Base-by-base conservation (phyloP, 163 green algal species). In the Scenedesmus sp. region DNA sequence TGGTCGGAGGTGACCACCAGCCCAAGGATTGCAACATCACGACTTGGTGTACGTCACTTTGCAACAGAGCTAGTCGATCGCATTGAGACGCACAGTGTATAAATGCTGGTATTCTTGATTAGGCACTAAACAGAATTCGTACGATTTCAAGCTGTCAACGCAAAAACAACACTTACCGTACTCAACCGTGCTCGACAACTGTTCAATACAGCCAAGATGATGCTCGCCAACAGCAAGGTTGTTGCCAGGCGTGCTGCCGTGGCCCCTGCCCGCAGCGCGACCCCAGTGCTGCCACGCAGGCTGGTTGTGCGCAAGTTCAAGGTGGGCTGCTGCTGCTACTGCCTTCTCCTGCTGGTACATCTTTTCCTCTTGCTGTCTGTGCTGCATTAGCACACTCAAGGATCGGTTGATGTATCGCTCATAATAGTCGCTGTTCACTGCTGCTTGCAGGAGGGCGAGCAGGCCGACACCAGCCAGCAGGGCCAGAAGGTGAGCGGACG, bases 391-490 rank as follows among this genome's bases (percentile, higher is more conserved):
- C 24, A 37, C 26, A 24, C 53, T 72, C 12, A 5, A 35, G 73
- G 22, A 12, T 68, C 9, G 30, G 22, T 37, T 22, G 22, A 26
- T 26, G 22, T 73, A 35, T 30, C n/a, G 30, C 26, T n/a, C 33
- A 42, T 13, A 3, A n/a, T 33, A 3, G 24, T 26, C 26, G 73
- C 12, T n/a, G 1, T 33, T 20, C 35, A 30, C 6, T 49, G 20
- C 33, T 24, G 33, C 44, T 37, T 65, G 35, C 86, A 90, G 86
- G 87, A 91, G 87, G 87, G 87, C 70, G 87, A 91, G 87, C 87
- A 91, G 78, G 87, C 78, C 49, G 87, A 91, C 79, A 91, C 87
- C n/a, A 44, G 30, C n/a, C 43, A 59, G n/a, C 87, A 91, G 87
- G 87, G 87, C 40, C 30, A 37, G 22, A 85, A 90, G 84, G 81